phyloP scores from a whole-genome alignment of 2,329 filamentous ascomycete genomes.

The Ophiostoma sp. region DNA sequence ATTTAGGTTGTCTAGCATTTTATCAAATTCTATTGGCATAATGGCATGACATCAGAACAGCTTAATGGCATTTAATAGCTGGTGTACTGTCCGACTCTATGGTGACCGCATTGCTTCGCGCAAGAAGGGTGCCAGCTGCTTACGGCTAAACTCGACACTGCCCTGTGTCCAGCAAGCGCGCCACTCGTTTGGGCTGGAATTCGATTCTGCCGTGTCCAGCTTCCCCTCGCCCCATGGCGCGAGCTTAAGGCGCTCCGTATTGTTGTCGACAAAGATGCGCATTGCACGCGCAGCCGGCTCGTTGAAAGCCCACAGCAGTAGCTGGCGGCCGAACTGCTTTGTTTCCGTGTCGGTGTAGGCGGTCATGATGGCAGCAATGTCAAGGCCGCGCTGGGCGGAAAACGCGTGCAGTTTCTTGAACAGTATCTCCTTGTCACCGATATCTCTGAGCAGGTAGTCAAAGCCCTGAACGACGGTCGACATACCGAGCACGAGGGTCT shows the following conservation, averaged over 20 bases:
- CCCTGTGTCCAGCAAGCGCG: slow-evolving; percentile 63
- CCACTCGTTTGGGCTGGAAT: slow-evolving; percentile 35
- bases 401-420: slow-evolving; percentile 48
- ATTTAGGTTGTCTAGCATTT: not conserved
- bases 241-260: slow-evolving; percentile 50
- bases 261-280: slow-evolving; percentile 48
- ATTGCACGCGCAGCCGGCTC: slow-evolving; percentile 46
- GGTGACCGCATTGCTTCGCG: slow-evolving; percentile 48
- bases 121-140: slow-evolving; percentile 64
- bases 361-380: slow-evolving; percentile 65
- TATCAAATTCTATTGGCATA: not conserved
- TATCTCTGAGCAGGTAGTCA: slow-evolving; percentile 52
- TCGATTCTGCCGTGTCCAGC: slow-evolving; percentile 38
- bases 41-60: no score
- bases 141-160: slow-evolving; percentile 56
- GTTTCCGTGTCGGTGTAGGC: slow-evolving; percentile 45
- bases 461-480: slow-evolving; percentile 61
- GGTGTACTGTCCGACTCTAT: not conserved
- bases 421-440: slow-evolving; percentile 44
- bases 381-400: slow-evolving; percentile 52
- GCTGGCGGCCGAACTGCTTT: slow-evolving; percentile 55
- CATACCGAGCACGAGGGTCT: slow-evolving; percentile 57
- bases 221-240: slow-evolving; percentile 47
- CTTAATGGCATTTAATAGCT: not conserved
- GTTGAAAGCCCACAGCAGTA: slow-evolving; percentile 61